Base-by-base conservation (phyloP, 2,329 filamentous ascomycete genomes). In the Bipolaris victoriae region DNA sequence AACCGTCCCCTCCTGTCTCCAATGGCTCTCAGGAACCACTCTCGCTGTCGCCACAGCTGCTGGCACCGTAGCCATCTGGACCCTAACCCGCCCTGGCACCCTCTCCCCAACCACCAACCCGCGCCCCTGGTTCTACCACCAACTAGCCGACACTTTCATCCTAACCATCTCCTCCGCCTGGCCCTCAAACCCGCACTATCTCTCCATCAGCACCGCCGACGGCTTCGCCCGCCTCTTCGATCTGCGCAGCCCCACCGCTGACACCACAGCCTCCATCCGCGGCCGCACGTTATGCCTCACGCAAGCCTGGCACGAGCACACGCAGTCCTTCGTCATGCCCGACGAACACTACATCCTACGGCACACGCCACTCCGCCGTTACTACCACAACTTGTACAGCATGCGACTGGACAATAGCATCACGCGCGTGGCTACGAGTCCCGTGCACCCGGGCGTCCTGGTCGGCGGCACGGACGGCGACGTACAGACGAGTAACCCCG, bases 191-290 rank as follows among this genome's bases (percentile, higher is more conserved):
- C 83, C 85, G 1, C 76, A 84, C 49, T 73, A 84, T 36, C 57
- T 88, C 41, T 77, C 80, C 16, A 81, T 83, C 9, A 81, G 79
- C 15, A 80, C 81, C 3, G 82, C 85, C 65, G 81, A 84, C 52
- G 86, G 86, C 29, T 81, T 83, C 61, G 75, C 82, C 1, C 76
- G 78, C n/a, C 69, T 88, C 11, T 82, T 81, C 22, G 85, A 86
- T 41, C 75, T 88, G 24, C 75, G 81, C 20, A 78, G 81, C 41
- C 78, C 80, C 1, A 68, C 71, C 18, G 58, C 70, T 5, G 82
- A 84, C 58, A 79, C 73, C 5, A 74, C 79, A 2, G 72, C 77
- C 29, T 77, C 81, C 0, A 74, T 76, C 18, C 83, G 84, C 43
- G 78, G 79, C 51, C 81, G 85, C 46, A 76, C 84, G 13, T 80